Evolutionary conservation across 768 basidiomycete genomes (phyloP).

Genomic region (Trametes villosa): DNA sequence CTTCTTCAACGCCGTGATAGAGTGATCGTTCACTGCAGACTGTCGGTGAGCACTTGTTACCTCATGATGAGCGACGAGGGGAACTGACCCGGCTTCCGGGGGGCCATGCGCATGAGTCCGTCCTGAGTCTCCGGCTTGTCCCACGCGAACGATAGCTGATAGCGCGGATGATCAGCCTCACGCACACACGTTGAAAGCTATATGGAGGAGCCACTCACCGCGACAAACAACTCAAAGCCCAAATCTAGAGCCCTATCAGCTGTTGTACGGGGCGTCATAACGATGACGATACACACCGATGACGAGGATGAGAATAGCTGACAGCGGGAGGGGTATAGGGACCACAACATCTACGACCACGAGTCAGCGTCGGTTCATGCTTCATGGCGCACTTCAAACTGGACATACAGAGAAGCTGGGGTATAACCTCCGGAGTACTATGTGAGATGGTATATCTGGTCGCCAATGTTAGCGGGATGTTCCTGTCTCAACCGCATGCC

Average conservation of each 20-base stretch:
- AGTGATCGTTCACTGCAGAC: slow-evolving; percentile 54
- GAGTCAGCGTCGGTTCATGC: too few relatives aligned
- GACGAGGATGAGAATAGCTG: slow-evolving; percentile 71
- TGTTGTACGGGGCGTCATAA: background rate
- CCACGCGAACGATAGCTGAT: slow-evolving; percentile 71
- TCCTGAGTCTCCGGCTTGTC: slow-evolving; percentile 68
- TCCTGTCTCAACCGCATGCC: background rate
- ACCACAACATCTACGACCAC: slow-evolving; percentile 59
- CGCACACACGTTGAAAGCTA: background rate
- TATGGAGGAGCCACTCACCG: slow-evolving; percentile 44
- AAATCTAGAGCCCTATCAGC: slow-evolving; percentile 50
- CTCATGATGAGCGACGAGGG: background rate
- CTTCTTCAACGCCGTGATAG: slow-evolving; percentile 56
- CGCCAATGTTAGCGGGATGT: background rate
- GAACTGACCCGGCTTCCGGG: slow-evolving; percentile 64
- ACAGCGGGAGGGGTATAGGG: slow-evolving; percentile 65
- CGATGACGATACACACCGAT: slow-evolving; percentile 49
- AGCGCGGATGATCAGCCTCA: background rate
- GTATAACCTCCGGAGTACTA: slow-evolving; percentile 71
- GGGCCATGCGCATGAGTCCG: slow-evolving; percentile 67
- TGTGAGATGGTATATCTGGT: slow-evolving; percentile 65
- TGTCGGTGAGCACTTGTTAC: background rate
- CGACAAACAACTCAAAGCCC: slow-evolving; percentile 69
- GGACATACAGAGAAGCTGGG: slow-evolving; percentile 65
- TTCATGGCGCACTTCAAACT: too few relatives aligned